phyloP scores from a whole-genome alignment of 2,329 filamentous ascomycete genomes.

The Fusarium protoensiforme region DNA sequence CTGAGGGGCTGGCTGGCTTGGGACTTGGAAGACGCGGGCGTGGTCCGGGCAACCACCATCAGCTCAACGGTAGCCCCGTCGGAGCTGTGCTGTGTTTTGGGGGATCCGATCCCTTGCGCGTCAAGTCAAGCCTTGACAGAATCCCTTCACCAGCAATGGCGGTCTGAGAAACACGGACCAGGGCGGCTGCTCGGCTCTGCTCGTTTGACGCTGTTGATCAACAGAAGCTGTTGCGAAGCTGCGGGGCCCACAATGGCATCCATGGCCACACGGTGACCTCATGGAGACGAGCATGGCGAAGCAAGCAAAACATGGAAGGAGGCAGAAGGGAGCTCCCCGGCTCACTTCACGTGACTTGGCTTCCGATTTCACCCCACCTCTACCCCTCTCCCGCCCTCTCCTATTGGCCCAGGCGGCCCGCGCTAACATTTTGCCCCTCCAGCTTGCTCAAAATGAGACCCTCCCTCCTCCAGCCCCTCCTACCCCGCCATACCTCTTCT shows the following conservation, averaged over 20 bases:
- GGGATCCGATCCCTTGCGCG: constrained; percentile 31
- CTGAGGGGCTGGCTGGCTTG: constrained; percentile 16
- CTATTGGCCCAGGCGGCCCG: constrained; percentile 43
- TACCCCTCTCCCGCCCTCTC: background rate
- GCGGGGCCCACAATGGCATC: constrained; percentile 26
- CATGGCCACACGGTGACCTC: constrained; percentile 41
- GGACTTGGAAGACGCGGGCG: constrained; percentile 5
- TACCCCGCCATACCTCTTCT: constrained; percentile 57
- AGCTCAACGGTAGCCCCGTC: constrained; percentile 36
- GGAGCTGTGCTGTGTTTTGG: constrained; percentile 23
- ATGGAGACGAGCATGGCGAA: constrained; percentile 25
- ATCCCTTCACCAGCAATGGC: constrained; percentile 28
- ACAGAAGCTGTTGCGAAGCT: constrained; percentile 33
- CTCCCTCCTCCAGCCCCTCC: constrained; percentile 58
- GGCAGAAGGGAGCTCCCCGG: constrained; percentile 27
- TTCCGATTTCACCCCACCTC: constrained; percentile 25
- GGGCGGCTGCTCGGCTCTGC: constrained; percentile 18
- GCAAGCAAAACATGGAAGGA: constrained; percentile 15
- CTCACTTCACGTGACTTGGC: constrained; percentile 45
- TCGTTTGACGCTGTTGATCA: constrained; percentile 20
- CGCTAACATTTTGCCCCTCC: constrained; percentile 56
- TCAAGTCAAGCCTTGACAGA: constrained; percentile 6
- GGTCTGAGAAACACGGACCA: constrained; percentile 22
- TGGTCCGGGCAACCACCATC: constrained; percentile 36
- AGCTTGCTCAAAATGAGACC: constrained; percentile 58